These are phyloP conservation scores for Pyrenophora graminea DNA, from an alignment of 2,329 filamentous ascomycete genomes.

Conservation along the genomic window DNA sequence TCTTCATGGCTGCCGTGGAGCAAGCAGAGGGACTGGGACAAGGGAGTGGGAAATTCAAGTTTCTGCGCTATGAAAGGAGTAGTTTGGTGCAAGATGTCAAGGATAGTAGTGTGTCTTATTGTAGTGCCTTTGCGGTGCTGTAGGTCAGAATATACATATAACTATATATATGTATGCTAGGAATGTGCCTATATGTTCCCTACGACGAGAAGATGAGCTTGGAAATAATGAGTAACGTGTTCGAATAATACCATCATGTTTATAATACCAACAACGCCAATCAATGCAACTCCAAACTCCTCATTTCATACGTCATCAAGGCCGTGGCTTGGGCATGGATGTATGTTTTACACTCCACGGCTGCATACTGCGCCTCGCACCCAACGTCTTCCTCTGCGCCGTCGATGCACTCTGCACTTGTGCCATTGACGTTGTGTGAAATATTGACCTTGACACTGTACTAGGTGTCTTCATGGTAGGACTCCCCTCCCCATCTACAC, in stretches of 20 bases:
- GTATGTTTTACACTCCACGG: constrained; percentile 53
- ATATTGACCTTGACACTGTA: constrained; percentile 48
- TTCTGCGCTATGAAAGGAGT: constrained; percentile 87
- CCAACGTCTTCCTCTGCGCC: constrained; percentile 53
- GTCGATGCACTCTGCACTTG: constrained; percentile 31
- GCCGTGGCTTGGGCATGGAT: constrained; percentile 37
- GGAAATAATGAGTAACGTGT: too few species aligned
- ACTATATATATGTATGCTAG: too few species aligned
- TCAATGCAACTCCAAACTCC: neutral
- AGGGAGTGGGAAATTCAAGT: constrained; percentile 66
- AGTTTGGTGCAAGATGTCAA: constrained; percentile 67
- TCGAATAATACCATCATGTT: too few species aligned
- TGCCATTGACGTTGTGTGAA: constrained; percentile 51
- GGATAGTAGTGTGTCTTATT: constrained; percentile 94
- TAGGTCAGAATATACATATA: constrained; percentile 9
- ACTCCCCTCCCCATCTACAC: constrained; percentile 8
- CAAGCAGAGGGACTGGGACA: constrained; percentile 56
- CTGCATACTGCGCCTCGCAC: constrained; percentile 55
- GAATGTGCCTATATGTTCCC: neutral
- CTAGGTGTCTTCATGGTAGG: constrained; percentile 19
- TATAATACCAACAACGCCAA: neutral
- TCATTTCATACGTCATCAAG: constrained; percentile 9
- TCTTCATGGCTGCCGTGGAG: constrained; percentile 88
- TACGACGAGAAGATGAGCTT: too few species aligned
- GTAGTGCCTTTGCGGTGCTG: constrained; percentile 79